Evolutionary conservation across 2,329 filamentous ascomycete genomes (phyloP), one percentile per base, ranked within the genome.

Genomic region (Akanthomyces lecanii): DNA sequence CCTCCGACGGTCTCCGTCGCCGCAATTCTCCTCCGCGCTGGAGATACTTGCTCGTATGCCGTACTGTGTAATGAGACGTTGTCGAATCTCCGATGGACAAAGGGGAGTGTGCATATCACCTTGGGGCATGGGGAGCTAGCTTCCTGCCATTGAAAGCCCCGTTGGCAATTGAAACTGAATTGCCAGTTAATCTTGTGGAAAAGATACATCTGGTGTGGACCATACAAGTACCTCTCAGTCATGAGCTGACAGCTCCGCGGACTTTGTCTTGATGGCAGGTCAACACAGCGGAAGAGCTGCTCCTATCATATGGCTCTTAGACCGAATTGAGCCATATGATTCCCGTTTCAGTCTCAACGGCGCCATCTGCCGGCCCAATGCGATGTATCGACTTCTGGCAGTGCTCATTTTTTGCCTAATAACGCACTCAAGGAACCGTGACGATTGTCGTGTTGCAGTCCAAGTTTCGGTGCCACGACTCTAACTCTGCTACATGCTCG

Each of bases 1-100:
- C 52, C 38, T 44, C 52, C 52, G 38, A 55, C 52, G 23, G 52
- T 55, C 38, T 55, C 52, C 52, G 52, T 55, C 52, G 52, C 52
- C 52, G 12, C 14, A 21, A 44, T 18, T 1, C 36, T 28, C 38
- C 36, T 54, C 52, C 36, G 52, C 28, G 14, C 16, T 23, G 21
- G 18, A n/a, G 45, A 48, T 28, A 14, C 23, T 30, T 44, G 52
- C 52, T 55, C 52, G 52, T 25, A 55, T 42, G 38, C 52, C 52
- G 52, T 6, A 5, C 28, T 30, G 28, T 30, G 28, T 6, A 30
- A 30, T 30, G 10, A 30, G 16, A 42, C 11, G 23, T 28, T 30
- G 36, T 55, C 52, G 38, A 55, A 44, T 44, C 38, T 55, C 52
- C 52, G 52, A 55, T 51, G 44, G 36, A 28, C 5, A 12, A 16